phyloP scores from a whole-genome alignment of 768 basidiomycete species.

The Pleurotus tuoliensis region DNA sequence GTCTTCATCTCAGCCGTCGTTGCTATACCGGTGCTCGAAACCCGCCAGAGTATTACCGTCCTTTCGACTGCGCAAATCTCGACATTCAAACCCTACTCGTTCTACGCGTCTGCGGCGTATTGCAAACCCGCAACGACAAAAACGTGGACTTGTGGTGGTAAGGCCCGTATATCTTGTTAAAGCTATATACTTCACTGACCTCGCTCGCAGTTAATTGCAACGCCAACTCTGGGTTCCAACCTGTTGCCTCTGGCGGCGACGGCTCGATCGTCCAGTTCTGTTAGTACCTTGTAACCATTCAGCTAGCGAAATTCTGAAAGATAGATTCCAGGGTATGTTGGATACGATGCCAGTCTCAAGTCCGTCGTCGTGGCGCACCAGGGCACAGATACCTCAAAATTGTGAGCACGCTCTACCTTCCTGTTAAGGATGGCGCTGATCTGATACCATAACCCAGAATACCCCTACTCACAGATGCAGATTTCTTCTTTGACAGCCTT shows the following conservation, averaged over 20 bases:
- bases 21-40: conserved; percentile 20
- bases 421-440: background rate
- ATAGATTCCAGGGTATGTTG: conserved; percentile 19
- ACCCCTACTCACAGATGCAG: conserved; percentile 34
- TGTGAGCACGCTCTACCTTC: conserved; percentile 21
- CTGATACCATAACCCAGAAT: conserved; percentile 18
- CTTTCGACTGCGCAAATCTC: conserved; percentile 37
- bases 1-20: conserved; percentile 11
- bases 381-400: conserved; percentile 33
- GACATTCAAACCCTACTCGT: conserved; percentile 41
- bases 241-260: conserved; percentile 48
- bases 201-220: conserved; percentile 37
- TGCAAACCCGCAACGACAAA: conserved; percentile 24
- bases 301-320: background rate
- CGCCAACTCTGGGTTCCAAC: conserved; percentile 42
- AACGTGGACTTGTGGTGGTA: conserved; percentile 12
- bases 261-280: conserved; percentile 39
- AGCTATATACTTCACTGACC: background rate
- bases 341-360: conserved; percentile 26
- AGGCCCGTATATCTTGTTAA: background rate
- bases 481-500: conserved; percentile 27
- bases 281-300: background rate
- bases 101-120: conserved; percentile 49
- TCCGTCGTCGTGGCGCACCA: conserved; percentile 41
- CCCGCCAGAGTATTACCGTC: conserved; percentile 35